phyloP scores from a whole-genome alignment of 2,329 filamentous ascomycete genomes.

The Colletotrichum musae region DNA sequence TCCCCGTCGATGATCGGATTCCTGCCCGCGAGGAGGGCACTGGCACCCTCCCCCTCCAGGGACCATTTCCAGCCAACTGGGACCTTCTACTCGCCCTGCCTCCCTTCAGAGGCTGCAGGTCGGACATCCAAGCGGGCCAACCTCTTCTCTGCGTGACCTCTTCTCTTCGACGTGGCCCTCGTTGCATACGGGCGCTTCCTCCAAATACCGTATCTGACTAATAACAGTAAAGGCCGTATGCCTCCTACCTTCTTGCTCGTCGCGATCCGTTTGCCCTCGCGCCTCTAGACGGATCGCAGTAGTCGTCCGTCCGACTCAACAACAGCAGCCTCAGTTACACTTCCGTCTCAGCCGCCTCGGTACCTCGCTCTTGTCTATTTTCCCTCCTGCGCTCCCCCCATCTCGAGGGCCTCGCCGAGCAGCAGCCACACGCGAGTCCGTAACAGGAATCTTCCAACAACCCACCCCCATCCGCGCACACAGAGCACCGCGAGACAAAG shows the following conservation, averaged over 20 bases:
- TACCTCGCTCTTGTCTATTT: too few relatives aligned
- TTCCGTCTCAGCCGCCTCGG: constrained; percentile 4
- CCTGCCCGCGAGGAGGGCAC: not conserved
- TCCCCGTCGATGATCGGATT: constrained; percentile 13
- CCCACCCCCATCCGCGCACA: not conserved
- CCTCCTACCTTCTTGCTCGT: not conserved
- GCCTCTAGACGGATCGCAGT: constrained; percentile 15
- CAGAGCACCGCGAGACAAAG: not conserved
- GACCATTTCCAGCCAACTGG: not conserved
- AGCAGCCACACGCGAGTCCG: not conserved
- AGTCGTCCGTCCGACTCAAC: not conserved
- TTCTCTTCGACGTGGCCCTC: not conserved
- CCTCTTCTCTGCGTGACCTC: not conserved
- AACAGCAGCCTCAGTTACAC: not conserved
- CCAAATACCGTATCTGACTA: not conserved
- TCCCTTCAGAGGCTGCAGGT: too few relatives aligned
- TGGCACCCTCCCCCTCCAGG: not conserved
- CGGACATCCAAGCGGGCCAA: constrained; percentile 1
- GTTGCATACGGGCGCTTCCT: not conserved
- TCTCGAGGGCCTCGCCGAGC: too few relatives aligned
- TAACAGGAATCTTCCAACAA: not conserved
- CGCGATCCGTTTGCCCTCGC: constrained; percentile 26
- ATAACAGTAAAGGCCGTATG: not conserved
- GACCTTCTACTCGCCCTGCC: not conserved
- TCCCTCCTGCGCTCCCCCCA: too few relatives aligned